A percentile compares a stretch with the other conserved stretches of the same genome.
Conservation (phyloP, 2,329 filamentous ascomycete genomes). For the Capronia coronata region DNA sequence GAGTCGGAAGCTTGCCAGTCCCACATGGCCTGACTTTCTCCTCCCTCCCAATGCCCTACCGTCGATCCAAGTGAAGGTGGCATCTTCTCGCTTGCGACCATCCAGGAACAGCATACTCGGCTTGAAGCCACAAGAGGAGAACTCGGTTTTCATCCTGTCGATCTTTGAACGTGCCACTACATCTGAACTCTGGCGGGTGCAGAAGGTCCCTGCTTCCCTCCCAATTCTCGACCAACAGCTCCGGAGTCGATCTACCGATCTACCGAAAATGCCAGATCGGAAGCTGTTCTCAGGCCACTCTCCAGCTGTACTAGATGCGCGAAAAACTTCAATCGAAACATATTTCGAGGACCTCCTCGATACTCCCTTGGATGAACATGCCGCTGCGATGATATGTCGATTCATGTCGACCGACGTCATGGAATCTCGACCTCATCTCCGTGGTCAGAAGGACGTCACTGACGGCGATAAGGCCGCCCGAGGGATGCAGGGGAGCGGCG, state of each 20-base stretch:
- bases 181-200: slow-evolving; percentile 83
- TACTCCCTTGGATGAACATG: slow-evolving; percentile 68
- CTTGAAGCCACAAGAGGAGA: slow-evolving; percentile 74
- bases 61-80: slow-evolving; percentile 76
- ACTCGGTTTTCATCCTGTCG: slow-evolving; percentile 88
- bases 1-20: slow-evolving; percentile 71
- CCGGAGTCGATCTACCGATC: slow-evolving; percentile 65
- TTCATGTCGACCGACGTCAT: slow-evolving; percentile 70
- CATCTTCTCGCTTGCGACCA: slow-evolving; percentile 90
- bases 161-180: slow-evolving; percentile 70
- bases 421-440: slow-evolving; percentile 39
- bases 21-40: slow-evolving; percentile 79
- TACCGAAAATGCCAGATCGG: slow-evolving; percentile 72
- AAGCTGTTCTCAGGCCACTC: slow-evolving; percentile 86
- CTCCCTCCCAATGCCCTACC: slow-evolving; percentile 83
- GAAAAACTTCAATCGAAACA: slow-evolving; percentile 69
- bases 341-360: slow-evolving; percentile 85
- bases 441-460: slow-evolving; percentile 19
- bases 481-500: slow-evolving; percentile 50
- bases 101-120: slow-evolving; percentile 79
- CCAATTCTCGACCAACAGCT: slow-evolving; percentile 75
- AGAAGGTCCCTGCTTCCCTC: slow-evolving; percentile 81
- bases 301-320: slow-evolving; percentile 84
- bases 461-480: slow-evolving; percentile 31
- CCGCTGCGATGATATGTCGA: slow-evolving; percentile 74